These are phyloP conservation scores for Hypomyces perniciosus DNA, from an alignment of 2,329 filamentous ascomycete species.

Conservation along the genomic window DNA sequence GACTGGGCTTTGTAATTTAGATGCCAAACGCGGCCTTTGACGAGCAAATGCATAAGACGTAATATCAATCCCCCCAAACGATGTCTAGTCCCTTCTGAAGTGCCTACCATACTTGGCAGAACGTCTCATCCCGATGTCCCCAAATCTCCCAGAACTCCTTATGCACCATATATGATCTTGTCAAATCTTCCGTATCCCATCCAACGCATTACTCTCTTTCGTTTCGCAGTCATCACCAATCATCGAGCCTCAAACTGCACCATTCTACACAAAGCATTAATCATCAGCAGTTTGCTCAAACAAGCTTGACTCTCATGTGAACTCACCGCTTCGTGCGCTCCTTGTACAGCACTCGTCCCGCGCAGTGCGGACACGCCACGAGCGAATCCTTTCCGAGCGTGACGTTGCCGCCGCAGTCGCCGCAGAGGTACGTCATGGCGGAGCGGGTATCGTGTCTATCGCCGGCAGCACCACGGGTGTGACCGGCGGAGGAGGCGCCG, in stretches of 20 bases:
- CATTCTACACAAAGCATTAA: conserved; percentile 56
- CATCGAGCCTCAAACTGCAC: conserved; percentile 95
- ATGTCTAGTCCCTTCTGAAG: conserved; percentile 1
- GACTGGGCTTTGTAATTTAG: neutral
- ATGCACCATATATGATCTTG: neutral
- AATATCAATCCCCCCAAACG: conserved; percentile 8
- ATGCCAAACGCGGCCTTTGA: conserved; percentile 4
- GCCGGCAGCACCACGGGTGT: conserved; percentile 32
- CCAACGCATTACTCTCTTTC: neutral
- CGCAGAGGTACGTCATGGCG: conserved; percentile 36
- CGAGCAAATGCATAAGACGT: conserved; percentile 5
- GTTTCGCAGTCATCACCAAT: neutral
- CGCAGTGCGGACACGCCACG: conserved; percentile 56
- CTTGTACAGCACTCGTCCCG: conserved; percentile 94
- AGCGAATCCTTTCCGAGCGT: conserved; percentile 43
- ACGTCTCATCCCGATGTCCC: neutral
- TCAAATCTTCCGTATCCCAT: neutral
- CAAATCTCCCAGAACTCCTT: conserved; percentile 9
- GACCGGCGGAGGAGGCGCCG: conserved; percentile 35
- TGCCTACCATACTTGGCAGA: neutral
- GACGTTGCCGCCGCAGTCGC: conserved; percentile 38
- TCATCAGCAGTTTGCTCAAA: neutral
- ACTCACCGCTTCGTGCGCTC: conserved; percentile 91
- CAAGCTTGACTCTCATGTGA: neutral
- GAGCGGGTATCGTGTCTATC: conserved; percentile 35